Conservation (phyloP, 805 yeast genomes). For the Zygosaccharomyces lentus region DNA sequence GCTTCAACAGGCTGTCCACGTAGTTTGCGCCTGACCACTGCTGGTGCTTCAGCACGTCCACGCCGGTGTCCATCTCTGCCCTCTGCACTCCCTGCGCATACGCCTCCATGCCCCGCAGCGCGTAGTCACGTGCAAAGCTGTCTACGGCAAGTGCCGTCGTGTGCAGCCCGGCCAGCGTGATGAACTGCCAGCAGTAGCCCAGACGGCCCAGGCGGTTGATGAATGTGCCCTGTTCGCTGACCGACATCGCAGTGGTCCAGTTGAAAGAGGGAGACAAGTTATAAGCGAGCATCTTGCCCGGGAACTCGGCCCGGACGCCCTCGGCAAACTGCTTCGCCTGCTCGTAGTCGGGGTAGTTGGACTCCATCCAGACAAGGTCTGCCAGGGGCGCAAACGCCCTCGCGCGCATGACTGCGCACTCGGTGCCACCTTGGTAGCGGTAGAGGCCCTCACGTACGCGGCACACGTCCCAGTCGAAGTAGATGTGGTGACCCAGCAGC, state of each 20-base stretch:
- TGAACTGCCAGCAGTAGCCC: conserved; percentile 97
- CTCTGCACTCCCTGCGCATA: conserved; percentile 85
- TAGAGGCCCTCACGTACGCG: conserved; percentile 96
- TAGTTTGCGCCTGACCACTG: conserved; percentile 99
- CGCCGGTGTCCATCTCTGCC: conserved; percentile 81
- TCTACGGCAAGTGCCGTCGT: conserved; percentile 91
- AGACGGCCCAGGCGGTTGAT: conserved; percentile 79
- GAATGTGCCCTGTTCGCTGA: conserved; percentile 84
- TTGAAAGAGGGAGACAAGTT: conserved; percentile 96
- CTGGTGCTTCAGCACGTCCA: conserved; percentile 96
- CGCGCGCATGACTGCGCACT: conserved; percentile 96
- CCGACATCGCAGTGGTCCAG: conserved; percentile 93
- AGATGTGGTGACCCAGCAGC: conserved; percentile 74
- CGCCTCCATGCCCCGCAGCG: conserved; percentile 88
- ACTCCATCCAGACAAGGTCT: conserved; percentile 97
- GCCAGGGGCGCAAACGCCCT: conserved; percentile 93
- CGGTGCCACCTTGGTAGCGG: conserved; percentile 93
- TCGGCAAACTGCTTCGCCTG: conserved; percentile 95
- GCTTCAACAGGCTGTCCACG: conserved; percentile 82
- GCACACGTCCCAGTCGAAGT: conserved; percentile 92
- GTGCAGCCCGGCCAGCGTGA: conserved; percentile 94
- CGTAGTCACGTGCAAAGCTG: conserved; percentile 72
- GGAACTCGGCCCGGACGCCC: conserved; percentile 76
- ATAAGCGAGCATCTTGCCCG: conserved; percentile 94
- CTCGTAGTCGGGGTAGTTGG: conserved; percentile 85